These are phyloP conservation scores for Russula griseocarnosa DNA, from an alignment of 768 basidiomycete genomes.

Conservation along the genomic window DNA sequence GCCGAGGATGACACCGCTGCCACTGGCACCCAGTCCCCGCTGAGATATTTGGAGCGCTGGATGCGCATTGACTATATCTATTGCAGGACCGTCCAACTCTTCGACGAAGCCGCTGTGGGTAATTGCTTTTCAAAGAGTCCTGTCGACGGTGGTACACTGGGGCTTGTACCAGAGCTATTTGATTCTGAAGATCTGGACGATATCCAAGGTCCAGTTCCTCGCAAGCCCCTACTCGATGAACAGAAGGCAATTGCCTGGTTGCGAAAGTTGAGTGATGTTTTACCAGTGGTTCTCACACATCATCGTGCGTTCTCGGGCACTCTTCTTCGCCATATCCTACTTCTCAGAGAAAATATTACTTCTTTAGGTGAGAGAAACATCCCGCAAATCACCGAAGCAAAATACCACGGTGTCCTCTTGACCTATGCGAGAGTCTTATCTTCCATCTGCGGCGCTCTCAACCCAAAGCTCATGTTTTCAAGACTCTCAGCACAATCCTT, in stretches of 20 bases:
- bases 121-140: background rate
- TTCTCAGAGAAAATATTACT: too few relatives aligned
- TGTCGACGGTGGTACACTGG: background rate
- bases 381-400: background rate
- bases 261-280: conserved; percentile 4
- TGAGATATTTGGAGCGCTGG: conserved; percentile 7
- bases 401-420: background rate
- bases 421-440: background rate
- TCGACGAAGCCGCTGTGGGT: conserved; percentile 3
- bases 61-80: conserved; percentile 3
- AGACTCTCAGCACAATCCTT: background rate
- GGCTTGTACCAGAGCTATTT: too few relatives aligned
- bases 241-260: background rate
- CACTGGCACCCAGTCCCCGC: background rate
- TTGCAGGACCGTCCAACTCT: conserved; percentile 7
- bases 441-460: background rate
- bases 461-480: too few relatives aligned
- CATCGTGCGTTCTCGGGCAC: conserved; percentile 7
- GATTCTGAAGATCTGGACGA: background rate
- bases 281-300: conserved; percentile 11
- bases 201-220: background rate
- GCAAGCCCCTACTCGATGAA: background rate
- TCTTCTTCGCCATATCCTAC: background rate
- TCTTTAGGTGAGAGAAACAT: conserved; percentile 1
- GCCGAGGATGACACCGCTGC: background rate